A percentile compares a stretch with the other conserved stretches of the same genome.
Conservation (phyloP, 345 rosid genomes). For the Raphanus raphanistrum region DNA sequence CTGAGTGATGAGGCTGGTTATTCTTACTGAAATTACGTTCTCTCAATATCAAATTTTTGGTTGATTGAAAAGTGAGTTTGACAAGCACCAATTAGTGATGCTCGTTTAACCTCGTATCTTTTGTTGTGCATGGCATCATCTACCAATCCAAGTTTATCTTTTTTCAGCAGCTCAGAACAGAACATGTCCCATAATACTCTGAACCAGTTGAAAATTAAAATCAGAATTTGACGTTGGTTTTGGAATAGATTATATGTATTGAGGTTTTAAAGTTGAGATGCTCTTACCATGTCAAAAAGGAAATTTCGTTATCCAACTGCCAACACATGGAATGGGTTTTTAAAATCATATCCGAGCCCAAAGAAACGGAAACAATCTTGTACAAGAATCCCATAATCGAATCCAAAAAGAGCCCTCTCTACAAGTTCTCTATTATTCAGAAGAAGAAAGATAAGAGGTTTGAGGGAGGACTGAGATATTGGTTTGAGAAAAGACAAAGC, state of each 20-base stretch:
- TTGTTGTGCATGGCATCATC: background rate
- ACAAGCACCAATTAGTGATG: background rate
- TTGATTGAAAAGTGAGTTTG: background rate
- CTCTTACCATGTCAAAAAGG: background rate
- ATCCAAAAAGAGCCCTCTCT: no score
- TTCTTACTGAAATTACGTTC: background rate
- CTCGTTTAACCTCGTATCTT: background rate
- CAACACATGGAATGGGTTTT: background rate
- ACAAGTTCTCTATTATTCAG: no score
- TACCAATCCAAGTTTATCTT: background rate
- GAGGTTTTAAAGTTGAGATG: background rate
- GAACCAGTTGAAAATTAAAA: background rate
- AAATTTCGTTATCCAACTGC: no score
- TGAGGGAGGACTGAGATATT: no score
- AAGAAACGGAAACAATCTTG: background rate
- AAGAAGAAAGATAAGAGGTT: no score
- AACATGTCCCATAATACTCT: background rate
- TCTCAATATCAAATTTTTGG: background rate
- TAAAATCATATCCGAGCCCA: background rate
- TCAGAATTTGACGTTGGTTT: no score
- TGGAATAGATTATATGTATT: background rate
- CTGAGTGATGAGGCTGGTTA: background rate
- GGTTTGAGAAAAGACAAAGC: no score
- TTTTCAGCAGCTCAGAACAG: background rate
- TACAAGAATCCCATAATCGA: no score